Evolutionary conservation across 306 rosid species (phyloP), one percentile per base, ranked within the genome.

Genomic region (Medicago arabica): DNA sequence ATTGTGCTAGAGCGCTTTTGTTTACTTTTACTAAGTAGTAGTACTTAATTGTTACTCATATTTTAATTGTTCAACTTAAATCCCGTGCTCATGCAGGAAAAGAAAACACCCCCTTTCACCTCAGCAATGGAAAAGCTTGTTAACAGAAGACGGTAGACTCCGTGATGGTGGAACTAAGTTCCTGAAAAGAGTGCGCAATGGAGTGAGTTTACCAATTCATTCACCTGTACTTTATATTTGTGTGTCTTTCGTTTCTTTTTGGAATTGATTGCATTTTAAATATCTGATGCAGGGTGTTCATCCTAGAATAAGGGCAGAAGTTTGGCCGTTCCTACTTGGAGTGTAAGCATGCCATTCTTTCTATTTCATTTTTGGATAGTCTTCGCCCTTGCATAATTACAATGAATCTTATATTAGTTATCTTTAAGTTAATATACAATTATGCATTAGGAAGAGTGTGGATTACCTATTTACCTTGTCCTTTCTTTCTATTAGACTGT

Each of bases 281-380:
- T 68, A 76, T 81, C 38, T 85, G 58, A 67, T 87, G 83, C 83
- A 96, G 99, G 99, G 98, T 69, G 91, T 92, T 80, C 91, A 91
- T 87, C 96, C 98, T 60, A 82, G 93, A 78, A 88, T 96, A 51
- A 87, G 98, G 66, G 86, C 93, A 17, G 98, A 92, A 76, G 99
- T 92, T 75, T 96, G 99, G 99, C 98, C 99, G 13, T 96, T 90
- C 78, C 94, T 96, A 44, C 92, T 96, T 73, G 99, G 99, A 96
- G 96, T 92, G 99, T 96, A 89, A 90, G 99, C 74, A 57, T 79
- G 49, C 64, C 75, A 49, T 57, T 50, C 53, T 41, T 54, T 71
- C 68, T 75, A 71, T 53, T 82, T 75, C 68, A 61, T 76, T 40
- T 67, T 39, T 67, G 11, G 31, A 14, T 72, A 16, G 75, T 53